Evolutionary conservation across 1,284 basidiomycete genomes (phyloP).

Genomic region (Porphyrellus sp.): DNA sequence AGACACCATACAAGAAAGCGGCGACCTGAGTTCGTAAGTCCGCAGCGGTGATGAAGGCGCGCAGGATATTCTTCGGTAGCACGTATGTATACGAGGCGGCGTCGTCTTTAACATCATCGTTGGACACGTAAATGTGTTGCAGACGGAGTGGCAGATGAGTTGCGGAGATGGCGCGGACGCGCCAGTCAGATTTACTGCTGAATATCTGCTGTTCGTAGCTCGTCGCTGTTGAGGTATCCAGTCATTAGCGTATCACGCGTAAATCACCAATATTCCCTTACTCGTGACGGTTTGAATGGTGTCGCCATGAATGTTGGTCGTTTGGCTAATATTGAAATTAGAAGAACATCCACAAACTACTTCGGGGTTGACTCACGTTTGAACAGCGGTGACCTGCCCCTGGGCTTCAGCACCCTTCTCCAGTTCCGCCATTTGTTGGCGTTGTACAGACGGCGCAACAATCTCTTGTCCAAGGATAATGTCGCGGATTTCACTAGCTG

Average conservation of each 20-base stretch:
- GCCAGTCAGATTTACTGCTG: constrained; percentile 99
- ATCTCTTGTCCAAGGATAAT: constrained; percentile 98
- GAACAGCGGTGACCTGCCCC: constrained; percentile 92
- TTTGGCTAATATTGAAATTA: constrained; percentile 56
- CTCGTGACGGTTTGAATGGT: constrained; percentile 94
- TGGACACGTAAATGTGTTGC: constrained; percentile 98
- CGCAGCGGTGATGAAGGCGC: constrained; percentile 90
- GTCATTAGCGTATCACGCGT: constrained; percentile 1
- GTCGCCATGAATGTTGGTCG: constrained; percentile 97
- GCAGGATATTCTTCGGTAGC: constrained; percentile 95
- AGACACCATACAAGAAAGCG: constrained; percentile 89
- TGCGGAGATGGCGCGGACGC: constrained; percentile 92
- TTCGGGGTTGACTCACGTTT: constrained; percentile 57
- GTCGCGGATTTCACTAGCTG: constrained; percentile 93
- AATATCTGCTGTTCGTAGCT: constrained; percentile 98
- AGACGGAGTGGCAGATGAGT: constrained; percentile 95
- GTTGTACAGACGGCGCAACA: constrained; percentile 86
- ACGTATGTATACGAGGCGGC: constrained; percentile 93
- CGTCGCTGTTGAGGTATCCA: constrained; percentile 55
- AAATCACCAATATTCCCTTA: constrained; percentile 38
- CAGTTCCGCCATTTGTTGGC: constrained; percentile 99
- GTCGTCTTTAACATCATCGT: constrained; percentile 98
- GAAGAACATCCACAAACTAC: not conserved
- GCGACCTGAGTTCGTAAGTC: constrained; percentile 97
- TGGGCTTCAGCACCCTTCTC: constrained; percentile 96